Percentiles rank a stretch among this genome's conserved stretches.
phyloP scores from a whole-genome alignment of 23 red algal genomes.

The Porphyridium purpureum region DNA sequence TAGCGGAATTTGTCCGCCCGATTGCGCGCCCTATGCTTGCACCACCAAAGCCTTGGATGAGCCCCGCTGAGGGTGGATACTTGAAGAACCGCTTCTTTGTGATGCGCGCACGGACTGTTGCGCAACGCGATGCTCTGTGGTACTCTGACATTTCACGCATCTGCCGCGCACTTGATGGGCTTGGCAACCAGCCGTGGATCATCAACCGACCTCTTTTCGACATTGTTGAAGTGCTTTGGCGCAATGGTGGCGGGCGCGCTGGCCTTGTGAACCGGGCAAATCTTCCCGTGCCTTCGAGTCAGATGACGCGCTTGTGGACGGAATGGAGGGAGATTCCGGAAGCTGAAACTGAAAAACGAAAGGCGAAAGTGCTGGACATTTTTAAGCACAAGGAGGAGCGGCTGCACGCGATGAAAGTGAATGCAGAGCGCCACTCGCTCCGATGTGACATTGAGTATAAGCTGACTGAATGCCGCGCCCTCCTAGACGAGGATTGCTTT shows the following conservation, averaged over 20 bases:
- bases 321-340: neutral
- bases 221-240: neutral
- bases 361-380: neutral
- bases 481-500: conserved; percentile 29
- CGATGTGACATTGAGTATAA: conserved; percentile 45
- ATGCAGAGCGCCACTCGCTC: conserved; percentile 53
- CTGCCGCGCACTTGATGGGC: neutral
- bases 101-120: no score
- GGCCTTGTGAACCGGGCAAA: neutral
- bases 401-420: conserved; percentile 7
- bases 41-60: no score
- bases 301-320: neutral
- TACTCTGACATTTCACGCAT: no score
- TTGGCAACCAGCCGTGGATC: neutral
- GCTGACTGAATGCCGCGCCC: conserved; percentile 31
- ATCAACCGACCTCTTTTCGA: neutral
- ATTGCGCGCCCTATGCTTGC: no score
- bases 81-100: no score
- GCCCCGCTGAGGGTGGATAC: no score
- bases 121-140: no score
- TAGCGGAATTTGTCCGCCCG: no score
- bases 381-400: neutral
- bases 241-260: neutral
- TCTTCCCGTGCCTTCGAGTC: neutral
- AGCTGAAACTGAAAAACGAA: neutral